Percentiles rank a stretch among this genome's conserved stretches.
Conservation (phyloP, 2,329 filamentous ascomycete species). For the Penicillium sclerotigenum region DNA sequence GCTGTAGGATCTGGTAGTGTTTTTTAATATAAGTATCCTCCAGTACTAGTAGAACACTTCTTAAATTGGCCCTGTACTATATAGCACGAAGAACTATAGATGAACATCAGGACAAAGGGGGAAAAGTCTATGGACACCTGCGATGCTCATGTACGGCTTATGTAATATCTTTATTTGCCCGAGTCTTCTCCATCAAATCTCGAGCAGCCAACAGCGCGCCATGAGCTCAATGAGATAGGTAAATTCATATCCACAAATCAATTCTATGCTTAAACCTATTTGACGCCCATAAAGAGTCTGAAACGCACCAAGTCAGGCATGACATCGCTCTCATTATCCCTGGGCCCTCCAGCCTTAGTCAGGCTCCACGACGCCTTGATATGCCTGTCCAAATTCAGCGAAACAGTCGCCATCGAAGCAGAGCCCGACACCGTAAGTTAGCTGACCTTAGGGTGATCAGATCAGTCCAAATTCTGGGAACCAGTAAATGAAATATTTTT, state of each 20-base stretch:
- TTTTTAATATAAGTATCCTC: too few species aligned
- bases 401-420: constrained; percentile 61
- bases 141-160: neutral
- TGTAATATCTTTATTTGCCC: neutral
- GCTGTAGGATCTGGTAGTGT: too few species aligned
- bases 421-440: constrained; percentile 53
- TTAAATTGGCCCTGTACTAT: too few species aligned
- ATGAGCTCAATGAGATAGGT: neutral
- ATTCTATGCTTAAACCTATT: neutral
- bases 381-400: constrained; percentile 63
- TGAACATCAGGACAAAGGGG: too few species aligned
- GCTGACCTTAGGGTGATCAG: neutral
- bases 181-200: neutral
- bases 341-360: constrained; percentile 55
- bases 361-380: constrained; percentile 58
- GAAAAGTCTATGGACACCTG: too few species aligned
- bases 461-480: neutral
- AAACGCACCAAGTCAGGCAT: constrained; percentile 16
- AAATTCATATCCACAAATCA: neutral
- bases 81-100: too few species aligned
- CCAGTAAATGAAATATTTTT: neutral
- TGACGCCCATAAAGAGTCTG: neutral
- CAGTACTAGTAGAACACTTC: too few species aligned
- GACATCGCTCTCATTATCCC: constrained; percentile 49
- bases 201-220: neutral